phyloP scores from a whole-genome alignment of 495 filamentous ascomycete species.

The Trypethelium eluteriae region DNA sequence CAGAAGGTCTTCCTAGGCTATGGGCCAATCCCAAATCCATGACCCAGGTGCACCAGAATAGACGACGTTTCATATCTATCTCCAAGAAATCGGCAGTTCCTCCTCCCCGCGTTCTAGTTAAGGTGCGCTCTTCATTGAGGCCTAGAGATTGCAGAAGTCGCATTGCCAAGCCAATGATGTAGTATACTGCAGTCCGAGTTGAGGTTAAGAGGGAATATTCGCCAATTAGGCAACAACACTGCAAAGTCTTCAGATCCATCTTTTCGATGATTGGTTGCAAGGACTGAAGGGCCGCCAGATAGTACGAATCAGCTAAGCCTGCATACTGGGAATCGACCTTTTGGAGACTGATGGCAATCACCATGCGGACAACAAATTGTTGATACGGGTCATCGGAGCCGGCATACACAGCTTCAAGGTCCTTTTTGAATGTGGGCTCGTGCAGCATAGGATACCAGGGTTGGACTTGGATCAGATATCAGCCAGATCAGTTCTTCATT shows the following conservation, averaged over 20 bases:
- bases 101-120: conserved; percentile 38
- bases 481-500: conserved; percentile 7
- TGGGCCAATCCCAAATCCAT: conserved; percentile 86
- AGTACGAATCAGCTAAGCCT: conserved; percentile 84
- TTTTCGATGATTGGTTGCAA: conserved; percentile 68
- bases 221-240: conserved; percentile 78
- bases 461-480: conserved; percentile 52
- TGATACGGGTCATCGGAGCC: conserved; percentile 68
- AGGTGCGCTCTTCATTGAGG: conserved; percentile 75
- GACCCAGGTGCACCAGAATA: conserved; percentile 76
- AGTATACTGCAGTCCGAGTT: conserved; percentile 81
- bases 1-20: conserved; percentile 73
- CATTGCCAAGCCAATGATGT: conserved; percentile 77
- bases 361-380: conserved; percentile 79
- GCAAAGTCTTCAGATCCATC: conserved; percentile 81
- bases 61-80: conserved; percentile 76
- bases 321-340: conserved; percentile 74
- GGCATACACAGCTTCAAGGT: conserved; percentile 70
- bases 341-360: conserved; percentile 86
- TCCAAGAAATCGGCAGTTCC: conserved; percentile 52
- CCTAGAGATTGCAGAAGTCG: conserved; percentile 81
- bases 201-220: conserved; percentile 90
- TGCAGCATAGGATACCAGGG: conserved; percentile 77
- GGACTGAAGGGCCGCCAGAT: conserved; percentile 72
- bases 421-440: conserved; percentile 66